Conservation (phyloP, 106 monocot genomes). For the Hemerocallis citrina region DNA sequence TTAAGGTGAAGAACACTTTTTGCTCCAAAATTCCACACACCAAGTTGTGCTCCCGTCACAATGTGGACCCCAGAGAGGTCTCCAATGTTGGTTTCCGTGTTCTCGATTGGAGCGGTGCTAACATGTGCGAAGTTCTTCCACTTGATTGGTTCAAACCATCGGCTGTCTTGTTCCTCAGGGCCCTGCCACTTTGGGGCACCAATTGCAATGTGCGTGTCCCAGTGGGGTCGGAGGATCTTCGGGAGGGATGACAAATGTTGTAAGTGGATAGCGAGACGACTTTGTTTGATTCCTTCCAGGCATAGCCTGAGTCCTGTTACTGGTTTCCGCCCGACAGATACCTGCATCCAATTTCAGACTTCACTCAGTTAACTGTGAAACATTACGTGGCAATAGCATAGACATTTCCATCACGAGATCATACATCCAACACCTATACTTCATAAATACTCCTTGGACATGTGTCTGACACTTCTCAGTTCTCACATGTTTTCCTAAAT, state of each 20-base stretch:
- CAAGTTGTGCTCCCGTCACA: constrained; percentile 82
- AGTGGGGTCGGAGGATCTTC: constrained; percentile 68
- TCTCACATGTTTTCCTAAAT: too few species aligned
- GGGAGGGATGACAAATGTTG: constrained; percentile 69
- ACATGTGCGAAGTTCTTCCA: constrained; percentile 93
- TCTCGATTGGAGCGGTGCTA: constrained; percentile 77
- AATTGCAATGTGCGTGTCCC: constrained; percentile 70
- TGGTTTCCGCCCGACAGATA: constrained; percentile 74
- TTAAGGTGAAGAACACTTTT: constrained; percentile 75
- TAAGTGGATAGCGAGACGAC: constrained; percentile 56
- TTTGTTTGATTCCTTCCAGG: constrained; percentile 70
- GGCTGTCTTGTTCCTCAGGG: constrained; percentile 91
- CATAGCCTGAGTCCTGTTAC: constrained; percentile 63
- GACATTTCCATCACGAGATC: too few species aligned
- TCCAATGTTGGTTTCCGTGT: constrained; percentile 49
- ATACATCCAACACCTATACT: too few species aligned
- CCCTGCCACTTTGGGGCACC: constrained; percentile 84
- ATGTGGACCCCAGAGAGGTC: constrained; percentile 72
- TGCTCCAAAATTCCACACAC: constrained; percentile 86
- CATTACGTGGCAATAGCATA: too few species aligned
- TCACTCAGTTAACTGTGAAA: too few species aligned
- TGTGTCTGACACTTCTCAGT: too few species aligned
- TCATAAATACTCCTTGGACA: too few species aligned
- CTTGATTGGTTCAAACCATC: constrained; percentile 88
- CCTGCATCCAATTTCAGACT: constrained; percentile 21